Evolutionary conservation across 352 stramenopile genomes (phyloP).

Genomic region (Globisporangium radiosum): DNA sequence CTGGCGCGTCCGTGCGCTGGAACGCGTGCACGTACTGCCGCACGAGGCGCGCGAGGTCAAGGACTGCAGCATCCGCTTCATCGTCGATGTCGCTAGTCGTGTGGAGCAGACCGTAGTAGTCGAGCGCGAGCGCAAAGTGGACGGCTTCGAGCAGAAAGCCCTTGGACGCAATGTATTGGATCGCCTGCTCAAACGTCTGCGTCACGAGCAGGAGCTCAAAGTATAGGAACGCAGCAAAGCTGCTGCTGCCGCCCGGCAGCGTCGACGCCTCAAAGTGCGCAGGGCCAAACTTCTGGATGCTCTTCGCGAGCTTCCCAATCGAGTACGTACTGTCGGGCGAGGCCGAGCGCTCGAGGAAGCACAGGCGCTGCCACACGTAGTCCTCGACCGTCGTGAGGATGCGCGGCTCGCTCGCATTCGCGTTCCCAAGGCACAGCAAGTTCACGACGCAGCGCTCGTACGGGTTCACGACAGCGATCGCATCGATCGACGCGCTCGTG

Average conservation of each 20-base stretch:
- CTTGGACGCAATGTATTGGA: slow-evolving; percentile 78
- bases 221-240: slow-evolving; percentile 62
- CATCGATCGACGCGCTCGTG: slow-evolving; percentile 64
- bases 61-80: slow-evolving; percentile 34
- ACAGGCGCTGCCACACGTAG: slow-evolving; percentile 81
- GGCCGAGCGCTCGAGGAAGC: slow-evolving; percentile 59
- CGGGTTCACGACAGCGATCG: slow-evolving; percentile 59
- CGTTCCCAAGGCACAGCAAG: slow-evolving; percentile 67
- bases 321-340: slow-evolving; percentile 52
- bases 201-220: slow-evolving; percentile 77
- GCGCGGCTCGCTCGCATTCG: slow-evolving; percentile 65
- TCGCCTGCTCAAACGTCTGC: slow-evolving; percentile 72
- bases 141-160: slow-evolving; percentile 73
- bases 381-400: slow-evolving; percentile 82
- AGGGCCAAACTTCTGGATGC: slow-evolving; percentile 71
- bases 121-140: slow-evolving; percentile 74
- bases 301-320: slow-evolving; percentile 54
- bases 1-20: slow-evolving; percentile 64
- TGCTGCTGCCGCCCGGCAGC: slow-evolving; percentile 23
- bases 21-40: slow-evolving; percentile 82
- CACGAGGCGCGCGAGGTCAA: slow-evolving; percentile 70
- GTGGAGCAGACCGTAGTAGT: slow-evolving; percentile 67
- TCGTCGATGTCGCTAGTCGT: slow-evolving; percentile 57
- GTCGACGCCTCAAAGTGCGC: slow-evolving; percentile 56
- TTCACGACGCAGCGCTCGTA: slow-evolving; percentile 83